A percentile compares a stretch with the other conserved stretches of the same genome.
Evolutionary conservation across 306 rosid species (phyloP).

Genomic region (Glycyrrhiza uralensis): DNA sequence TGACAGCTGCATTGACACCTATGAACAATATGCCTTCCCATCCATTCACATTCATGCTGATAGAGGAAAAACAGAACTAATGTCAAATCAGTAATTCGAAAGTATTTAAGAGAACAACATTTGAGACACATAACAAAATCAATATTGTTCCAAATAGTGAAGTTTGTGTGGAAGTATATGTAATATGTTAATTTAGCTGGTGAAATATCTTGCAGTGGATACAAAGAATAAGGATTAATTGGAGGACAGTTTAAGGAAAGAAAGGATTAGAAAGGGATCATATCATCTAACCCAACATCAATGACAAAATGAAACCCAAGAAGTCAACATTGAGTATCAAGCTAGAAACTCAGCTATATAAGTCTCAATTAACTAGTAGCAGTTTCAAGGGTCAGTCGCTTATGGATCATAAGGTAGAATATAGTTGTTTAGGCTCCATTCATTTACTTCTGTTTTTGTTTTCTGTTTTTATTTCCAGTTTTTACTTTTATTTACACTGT

Average conservation of each 20-base stretch:
- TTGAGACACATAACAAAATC: not conserved
- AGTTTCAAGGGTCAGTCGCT: not conserved
- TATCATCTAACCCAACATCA: not conserved
- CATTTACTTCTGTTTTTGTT: too few relatives aligned
- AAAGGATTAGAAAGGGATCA: too few relatives aligned
- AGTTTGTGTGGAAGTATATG: not conserved
- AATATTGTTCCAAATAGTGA: not conserved
- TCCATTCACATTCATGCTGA: slow-evolving; percentile 94
- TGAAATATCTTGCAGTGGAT: not conserved
- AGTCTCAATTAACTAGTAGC: not conserved
- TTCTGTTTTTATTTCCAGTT: too few relatives aligned
- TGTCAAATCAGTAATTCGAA: not conserved
- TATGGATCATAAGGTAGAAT: not conserved
- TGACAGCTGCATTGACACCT: slow-evolving; percentile 95
- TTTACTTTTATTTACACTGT: too few relatives aligned
- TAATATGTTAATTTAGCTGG: not conserved
- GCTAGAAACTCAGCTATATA: not conserved
- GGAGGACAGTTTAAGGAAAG: not conserved
- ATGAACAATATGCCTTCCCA: slow-evolving; percentile 98
- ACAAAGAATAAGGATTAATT: not conserved
- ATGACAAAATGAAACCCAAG: not conserved
- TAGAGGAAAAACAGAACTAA: slow-evolving; percentile 8
- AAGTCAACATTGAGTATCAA: not conserved
- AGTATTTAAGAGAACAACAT: not conserved
- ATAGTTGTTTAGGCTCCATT: too few relatives aligned